Percentiles rank a stretch among this genome's conserved stretches.
phyloP scores from a whole-genome alignment of 352 stramenopile species.

The Phytophthora boehmeriae region DNA sequence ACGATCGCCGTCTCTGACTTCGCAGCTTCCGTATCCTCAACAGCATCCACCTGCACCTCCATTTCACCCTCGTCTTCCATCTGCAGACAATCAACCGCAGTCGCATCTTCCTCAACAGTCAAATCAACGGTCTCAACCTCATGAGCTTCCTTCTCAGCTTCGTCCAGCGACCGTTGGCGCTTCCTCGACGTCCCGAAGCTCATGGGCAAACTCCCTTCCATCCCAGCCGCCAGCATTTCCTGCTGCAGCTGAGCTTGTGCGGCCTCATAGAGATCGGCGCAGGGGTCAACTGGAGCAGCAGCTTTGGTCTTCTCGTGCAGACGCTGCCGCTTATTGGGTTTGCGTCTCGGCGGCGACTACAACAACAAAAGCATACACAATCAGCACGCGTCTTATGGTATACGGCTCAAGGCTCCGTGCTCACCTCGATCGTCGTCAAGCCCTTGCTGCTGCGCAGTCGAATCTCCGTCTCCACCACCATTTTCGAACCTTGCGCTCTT shows the following conservation, averaged over 20 bases:
- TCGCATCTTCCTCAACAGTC: neutral
- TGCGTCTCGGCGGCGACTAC: conserved; percentile 15
- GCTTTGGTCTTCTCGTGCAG: conserved; percentile 5
- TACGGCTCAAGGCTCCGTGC: neutral
- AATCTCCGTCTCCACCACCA: conserved; percentile 33
- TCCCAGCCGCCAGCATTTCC: conserved; percentile 65
- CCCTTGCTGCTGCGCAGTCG: conserved; percentile 26
- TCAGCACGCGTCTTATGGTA: neutral
- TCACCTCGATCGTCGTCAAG: conserved; percentile 18
- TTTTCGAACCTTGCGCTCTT: conserved; percentile 24
- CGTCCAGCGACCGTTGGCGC: conserved; percentile 23
- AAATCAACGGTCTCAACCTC: too few relatives aligned
- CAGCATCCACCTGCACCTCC: neutral
- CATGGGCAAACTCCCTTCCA: conserved; percentile 58
- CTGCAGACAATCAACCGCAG: neutral
- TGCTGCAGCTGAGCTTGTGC: conserved; percentile 56
- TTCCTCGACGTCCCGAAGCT: conserved; percentile 58
- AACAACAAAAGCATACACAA: conserved; percentile 4
- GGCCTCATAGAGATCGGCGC: conserved; percentile 53
- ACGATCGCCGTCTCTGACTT: conserved; percentile 31
- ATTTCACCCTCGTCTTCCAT: neutral
- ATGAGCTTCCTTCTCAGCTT: too few relatives aligned
- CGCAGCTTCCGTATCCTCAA: neutral
- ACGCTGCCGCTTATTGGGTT: conserved; percentile 34
- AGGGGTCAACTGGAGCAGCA: conserved; percentile 13